These are phyloP conservation scores for Coprinopsis strossmayeri DNA, from an alignment of 768 basidiomycete species.

Conservation along the genomic window DNA sequence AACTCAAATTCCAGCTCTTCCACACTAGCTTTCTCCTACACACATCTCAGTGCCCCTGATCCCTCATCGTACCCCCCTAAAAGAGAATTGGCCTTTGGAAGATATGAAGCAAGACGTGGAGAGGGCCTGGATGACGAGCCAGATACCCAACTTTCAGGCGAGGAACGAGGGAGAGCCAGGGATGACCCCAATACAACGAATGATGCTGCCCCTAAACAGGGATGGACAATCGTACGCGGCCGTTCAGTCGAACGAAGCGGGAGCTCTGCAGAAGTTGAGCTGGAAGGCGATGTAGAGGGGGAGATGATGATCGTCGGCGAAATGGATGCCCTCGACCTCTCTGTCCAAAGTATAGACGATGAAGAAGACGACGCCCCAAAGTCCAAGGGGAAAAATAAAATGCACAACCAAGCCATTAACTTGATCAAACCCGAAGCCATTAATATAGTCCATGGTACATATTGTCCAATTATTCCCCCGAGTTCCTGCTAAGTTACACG, in stretches of 20 bases:
- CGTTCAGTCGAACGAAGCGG: constrained; percentile 17
- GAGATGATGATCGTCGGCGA: constrained; percentile 79
- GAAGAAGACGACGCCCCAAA: constrained; percentile 5
- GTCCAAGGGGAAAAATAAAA: constrained; percentile 32
- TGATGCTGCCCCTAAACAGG: constrained; percentile 38
- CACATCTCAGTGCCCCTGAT: constrained; percentile 68
- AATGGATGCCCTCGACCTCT: constrained; percentile 48
- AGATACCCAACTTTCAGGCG: background rate
- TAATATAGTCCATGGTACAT: constrained; percentile 71
- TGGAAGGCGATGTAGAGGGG: constrained; percentile 23
- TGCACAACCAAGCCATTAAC: constrained; percentile 16
- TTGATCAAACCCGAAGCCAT: constrained; percentile 61
- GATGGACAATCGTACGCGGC: constrained; percentile 67
- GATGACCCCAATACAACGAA: background rate
- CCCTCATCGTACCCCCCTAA: constrained; percentile 70
- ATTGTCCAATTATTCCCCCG: background rate
- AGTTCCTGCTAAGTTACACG: constrained; percentile 7
- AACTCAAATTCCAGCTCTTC: constrained; percentile 48
- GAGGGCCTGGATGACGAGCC: background rate
- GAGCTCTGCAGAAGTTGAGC: constrained; percentile 11
- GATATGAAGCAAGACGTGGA: background rate
- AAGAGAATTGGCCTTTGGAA: constrained; percentile 24
- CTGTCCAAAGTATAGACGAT: constrained; percentile 4
- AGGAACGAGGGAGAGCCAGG: constrained; percentile 6
- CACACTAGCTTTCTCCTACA: constrained; percentile 74